Base-by-base conservation (phyloP, 306 rosid species). In the Lablab purpureus region DNA sequence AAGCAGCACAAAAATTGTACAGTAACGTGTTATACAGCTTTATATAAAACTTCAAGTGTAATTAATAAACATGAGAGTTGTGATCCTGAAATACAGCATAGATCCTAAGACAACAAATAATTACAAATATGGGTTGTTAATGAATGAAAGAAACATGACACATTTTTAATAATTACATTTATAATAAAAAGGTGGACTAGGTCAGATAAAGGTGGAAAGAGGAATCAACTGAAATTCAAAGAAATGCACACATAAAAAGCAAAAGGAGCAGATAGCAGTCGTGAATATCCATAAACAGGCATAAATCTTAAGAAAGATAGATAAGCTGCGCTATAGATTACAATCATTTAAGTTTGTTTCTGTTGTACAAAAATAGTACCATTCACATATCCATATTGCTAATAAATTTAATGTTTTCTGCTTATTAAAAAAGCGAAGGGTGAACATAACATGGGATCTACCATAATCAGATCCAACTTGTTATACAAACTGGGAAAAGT, bases 1-100 rank as follows among this genome's bases (percentile, higher is more conserved):
- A 37, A 82, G 88, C 71, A 88, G 79, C 23, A 71, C 45, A 84
- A n/a, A 34, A 70, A 49, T 54, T 77, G 32, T 52, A 41, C 43
- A 54, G 64, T 21, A 78, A 74, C 56, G 62, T 15, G 37, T 32
- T 1, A 47, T n/a, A 85, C 19, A 49, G 25, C 54, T 81, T 76
- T 83, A 45, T 23, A 14, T 19, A 64, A 79, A 36, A 69, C 32
- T 78, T 34, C 41, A 46, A 63, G 30, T 34, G 13, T 52, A 32
- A 46, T 8, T n/a, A 75, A 74, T n/a, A 75, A 74, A 58, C 47
- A 68, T 54, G 13, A 54, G 14, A 50, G 18, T 9, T 25, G 23
- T 45, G 17, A 64, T 73, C 46, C 36, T 70, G 58, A 52, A 70
- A 54, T 46, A 43, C 65, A 69, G 17, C 4, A 30, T 36, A 54